Percentiles rank a stretch among this genome's conserved stretches.
phyloP scores from a whole-genome alignment of 164 flowering plant genomes.

The Umbellularia californica region DNA sequence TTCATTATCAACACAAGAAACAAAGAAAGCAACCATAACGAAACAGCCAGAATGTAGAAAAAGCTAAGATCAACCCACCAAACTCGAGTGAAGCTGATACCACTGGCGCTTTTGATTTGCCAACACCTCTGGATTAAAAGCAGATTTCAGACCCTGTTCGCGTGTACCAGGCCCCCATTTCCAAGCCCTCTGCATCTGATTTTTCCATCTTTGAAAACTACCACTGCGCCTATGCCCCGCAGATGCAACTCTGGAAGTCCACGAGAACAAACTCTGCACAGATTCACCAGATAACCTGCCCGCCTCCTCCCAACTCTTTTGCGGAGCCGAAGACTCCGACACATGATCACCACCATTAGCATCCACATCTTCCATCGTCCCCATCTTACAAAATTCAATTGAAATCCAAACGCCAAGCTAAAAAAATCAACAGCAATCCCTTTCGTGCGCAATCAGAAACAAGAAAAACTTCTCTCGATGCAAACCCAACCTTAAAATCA shows the following conservation, averaged over 20 bases:
- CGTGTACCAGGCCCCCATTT: slow-evolving; percentile 38
- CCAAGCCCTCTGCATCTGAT: slow-evolving; percentile 77
- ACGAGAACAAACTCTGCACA: neutral
- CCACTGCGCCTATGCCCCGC: slow-evolving; percentile 20
- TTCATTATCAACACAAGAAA: neutral
- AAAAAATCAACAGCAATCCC: neutral
- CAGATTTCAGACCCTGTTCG: slow-evolving; percentile 15
- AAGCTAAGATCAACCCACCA: slow-evolving; percentile 35
- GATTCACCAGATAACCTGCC: neutral
- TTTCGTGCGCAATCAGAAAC: neutral
- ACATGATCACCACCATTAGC: neutral
- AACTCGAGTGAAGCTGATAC: slow-evolving; percentile 73
- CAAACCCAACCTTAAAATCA: neutral
- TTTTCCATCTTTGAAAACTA: slow-evolving; percentile 64
- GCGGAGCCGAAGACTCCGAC: neutral
- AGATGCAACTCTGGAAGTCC: neutral
- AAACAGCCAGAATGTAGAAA: neutral
- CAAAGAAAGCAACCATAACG: neutral
- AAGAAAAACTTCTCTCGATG: neutral
- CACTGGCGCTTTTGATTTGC: slow-evolving; percentile 96
- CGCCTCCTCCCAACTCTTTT: neutral
- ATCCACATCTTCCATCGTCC: slow-evolving; percentile 3
- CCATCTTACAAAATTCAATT: neutral
- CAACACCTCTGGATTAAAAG: slow-evolving; percentile 84
- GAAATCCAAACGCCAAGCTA: neutral